Evolutionary conservation across 768 basidiomycete genomes (phyloP), one percentile per base, ranked within the genome.

Genomic region (Pleurotus djamor): DNA sequence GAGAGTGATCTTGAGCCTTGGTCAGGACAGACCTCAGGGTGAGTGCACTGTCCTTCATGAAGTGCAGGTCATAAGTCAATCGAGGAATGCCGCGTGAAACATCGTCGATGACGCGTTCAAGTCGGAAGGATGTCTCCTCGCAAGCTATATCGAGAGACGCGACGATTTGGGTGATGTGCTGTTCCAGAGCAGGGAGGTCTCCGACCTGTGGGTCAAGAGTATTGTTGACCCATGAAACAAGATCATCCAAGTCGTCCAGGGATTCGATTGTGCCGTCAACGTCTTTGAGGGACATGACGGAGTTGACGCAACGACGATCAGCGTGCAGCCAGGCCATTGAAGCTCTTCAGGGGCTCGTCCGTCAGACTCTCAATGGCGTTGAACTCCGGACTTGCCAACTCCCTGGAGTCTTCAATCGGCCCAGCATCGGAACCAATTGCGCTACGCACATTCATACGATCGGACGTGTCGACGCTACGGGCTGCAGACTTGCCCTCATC

Each of bases 31-130:
- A 76, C 61, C 91, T 89, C 21, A 98, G 80, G 2, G 90, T 82
- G 14, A 90, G 73, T 0, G 96, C 95, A 35, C 89, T 87, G 66
- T 98, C 96, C 45, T 92, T 89, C 87, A 98, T 96, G 76, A 97
- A 97, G 69, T 98, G 96, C 37, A 99, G 80, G 73, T 98, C 97
- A 70, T 97, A 98, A 1, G 92, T 87, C 48, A 99, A 81, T 41
- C 97, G 85, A 10, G 97, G 94, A 17, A 98, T 88, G 4, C 88
- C 85, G 51, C 95, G 85, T 2, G 96, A 94, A 45, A 98, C 92
- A 69, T 98, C 95, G 68, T 94, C 89, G 60, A 99, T 95, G 48
- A 87, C 84, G 61, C 87, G 87, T 71, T 98, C 97, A 58, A 98
- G 83, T 55, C 89, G 79, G 9, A 87, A 76, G 2, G 94, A 92